phyloP scores from a whole-genome alignment of 495 filamentous ascomycete species.

The Penicillium atrosanguineum region DNA sequence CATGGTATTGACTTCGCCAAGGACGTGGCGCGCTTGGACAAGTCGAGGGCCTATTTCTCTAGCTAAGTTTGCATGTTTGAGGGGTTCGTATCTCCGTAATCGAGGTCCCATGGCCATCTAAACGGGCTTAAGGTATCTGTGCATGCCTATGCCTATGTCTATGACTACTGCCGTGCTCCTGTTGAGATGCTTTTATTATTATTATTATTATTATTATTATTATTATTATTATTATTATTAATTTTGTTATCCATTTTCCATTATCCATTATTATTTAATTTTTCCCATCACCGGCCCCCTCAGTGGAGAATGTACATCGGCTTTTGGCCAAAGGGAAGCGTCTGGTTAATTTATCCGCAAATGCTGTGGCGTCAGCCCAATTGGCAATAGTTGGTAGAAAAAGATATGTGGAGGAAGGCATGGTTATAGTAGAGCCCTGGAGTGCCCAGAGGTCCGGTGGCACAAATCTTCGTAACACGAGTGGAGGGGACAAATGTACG shows the following conservation, averaged over 20 bases:
- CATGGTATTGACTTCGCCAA: neutral
- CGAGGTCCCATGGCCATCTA: neutral
- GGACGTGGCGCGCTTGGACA: neutral
- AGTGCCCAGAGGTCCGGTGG: neutral
- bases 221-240: no score
- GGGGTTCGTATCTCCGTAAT: neutral
- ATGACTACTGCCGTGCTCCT: neutral
- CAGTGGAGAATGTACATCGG: neutral
- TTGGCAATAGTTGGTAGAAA: slow-evolving; percentile 6
- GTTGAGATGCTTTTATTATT: neutral
- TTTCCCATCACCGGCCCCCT: no score
- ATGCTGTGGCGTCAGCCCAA: slow-evolving; percentile 5
- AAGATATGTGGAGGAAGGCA: neutral
- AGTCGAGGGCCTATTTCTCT: neutral
- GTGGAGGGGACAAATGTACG: neutral
- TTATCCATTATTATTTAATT: no score
- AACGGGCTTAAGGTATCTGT: neutral
- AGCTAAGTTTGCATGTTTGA: neutral
- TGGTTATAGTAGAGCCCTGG: neutral
- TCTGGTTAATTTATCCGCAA: slow-evolving; percentile 2
- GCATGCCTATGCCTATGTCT: neutral
- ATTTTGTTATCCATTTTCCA: no score
- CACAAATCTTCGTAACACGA: neutral
- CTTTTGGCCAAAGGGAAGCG: neutral
- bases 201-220: no score